Evolutionary conservation across 2,329 filamentous ascomycete genomes (phyloP), one percentile per base, ranked within the genome.

Genomic region (Cladosporium sp.): DNA sequence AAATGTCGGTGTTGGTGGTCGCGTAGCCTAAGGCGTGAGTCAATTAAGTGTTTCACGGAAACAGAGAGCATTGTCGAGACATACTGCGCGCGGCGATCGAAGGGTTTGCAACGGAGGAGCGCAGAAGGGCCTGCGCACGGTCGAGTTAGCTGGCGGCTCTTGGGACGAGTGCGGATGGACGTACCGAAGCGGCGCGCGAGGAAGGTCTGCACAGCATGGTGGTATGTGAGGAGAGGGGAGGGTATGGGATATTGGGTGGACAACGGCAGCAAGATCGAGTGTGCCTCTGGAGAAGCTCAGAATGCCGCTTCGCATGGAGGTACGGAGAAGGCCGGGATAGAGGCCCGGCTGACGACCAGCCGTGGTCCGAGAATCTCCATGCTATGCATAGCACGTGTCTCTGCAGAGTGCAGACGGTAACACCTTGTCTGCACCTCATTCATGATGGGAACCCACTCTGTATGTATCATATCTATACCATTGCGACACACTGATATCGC

Each of bases 1-100:
- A 97, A 79, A 97, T 93, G 79, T 97, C 94, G 75, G 89, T 89
- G 78, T 92, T 86, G 70, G 96, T 82, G 65, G 90, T 96, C 70
- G 91, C 90, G 75, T 92, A 81, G 65, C 80, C 80, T 83, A 64
- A 62, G 25, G 22, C 17, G 15, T 15, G n/a, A 56, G 64, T 68
- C 49, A 67, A 64, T 60, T 58, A 38, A 61, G 52, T 60, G 28
- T 59, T 56, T 51, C 62, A 62, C 51, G 60, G 11, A n/a, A 15
- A 15, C 7, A 19, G 36, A 40, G 12, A 11, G 36, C 45, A 42
- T 39, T 51, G 40, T 52, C 38, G 30, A 62, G 62, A 72, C 81
- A 70, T 80, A 85, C 83, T 80, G 76, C 83, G 78, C 62, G 80
- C 75, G 63, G 79, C 76, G 69, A 82, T 73, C 63, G 79, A 77